Evolutionary conservation across 371 early-diverging fungal species (phyloP).

Genomic region (Mortierella sp.): DNA sequence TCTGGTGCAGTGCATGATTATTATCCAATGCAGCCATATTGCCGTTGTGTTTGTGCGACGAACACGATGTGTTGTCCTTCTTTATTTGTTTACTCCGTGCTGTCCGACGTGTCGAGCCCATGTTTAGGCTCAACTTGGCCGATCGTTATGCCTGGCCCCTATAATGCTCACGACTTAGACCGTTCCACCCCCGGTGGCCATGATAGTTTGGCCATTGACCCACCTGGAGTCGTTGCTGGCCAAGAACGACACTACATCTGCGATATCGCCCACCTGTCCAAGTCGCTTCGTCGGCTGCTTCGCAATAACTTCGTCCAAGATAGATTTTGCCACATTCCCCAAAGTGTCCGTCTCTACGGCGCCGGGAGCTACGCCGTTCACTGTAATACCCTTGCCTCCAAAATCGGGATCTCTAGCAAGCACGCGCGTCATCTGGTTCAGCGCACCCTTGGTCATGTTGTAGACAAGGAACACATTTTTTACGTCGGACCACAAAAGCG

Average conservation of each 20-base stretch:
- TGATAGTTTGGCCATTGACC: slow-evolving; percentile 20
- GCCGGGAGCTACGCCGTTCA: slow-evolving; percentile 18
- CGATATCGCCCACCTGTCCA: slow-evolving; percentile 12
- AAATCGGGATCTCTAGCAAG: slow-evolving; percentile 14
- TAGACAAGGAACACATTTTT: too few relatives aligned
- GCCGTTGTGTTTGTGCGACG: too few relatives aligned
- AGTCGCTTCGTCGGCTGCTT: slow-evolving; percentile 9
- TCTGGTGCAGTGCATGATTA: too few relatives aligned
- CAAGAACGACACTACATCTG: slow-evolving; percentile 14
- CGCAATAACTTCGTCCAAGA: not conserved
- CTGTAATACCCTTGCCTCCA: slow-evolving; percentile 16
- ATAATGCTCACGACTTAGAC: too few relatives aligned
- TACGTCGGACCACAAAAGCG: not conserved
- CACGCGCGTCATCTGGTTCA: slow-evolving; percentile 18
- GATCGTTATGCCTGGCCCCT: too few relatives aligned
- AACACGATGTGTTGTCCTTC: too few relatives aligned
- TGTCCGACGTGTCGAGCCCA: too few relatives aligned
- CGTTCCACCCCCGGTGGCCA: slow-evolving; percentile 16
- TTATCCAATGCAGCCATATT: too few relatives aligned
- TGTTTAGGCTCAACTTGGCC: too few relatives aligned
- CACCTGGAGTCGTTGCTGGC: slow-evolving; percentile 16
- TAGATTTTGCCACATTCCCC: not conserved
- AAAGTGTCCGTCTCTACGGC: slow-evolving; percentile 11
- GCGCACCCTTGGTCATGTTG: not conserved
- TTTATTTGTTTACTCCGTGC: too few relatives aligned